phyloP scores from a whole-genome alignment of 2,329 filamentous ascomycete genomes.

The Penicillium sp. region DNA sequence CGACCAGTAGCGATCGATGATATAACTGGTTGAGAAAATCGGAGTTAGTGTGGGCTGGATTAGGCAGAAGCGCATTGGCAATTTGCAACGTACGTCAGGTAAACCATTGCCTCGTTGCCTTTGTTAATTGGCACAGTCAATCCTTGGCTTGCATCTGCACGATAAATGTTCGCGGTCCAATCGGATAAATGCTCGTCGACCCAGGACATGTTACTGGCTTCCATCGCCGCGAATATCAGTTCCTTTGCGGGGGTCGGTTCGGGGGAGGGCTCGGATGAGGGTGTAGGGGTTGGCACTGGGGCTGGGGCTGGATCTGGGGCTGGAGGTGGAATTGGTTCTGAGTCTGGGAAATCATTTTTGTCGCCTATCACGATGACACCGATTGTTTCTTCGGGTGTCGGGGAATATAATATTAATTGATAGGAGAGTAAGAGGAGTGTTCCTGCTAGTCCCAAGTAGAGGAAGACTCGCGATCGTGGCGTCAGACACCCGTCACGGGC shows the following conservation, averaged over 20 bases:
- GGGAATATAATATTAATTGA: constrained; percentile 18
- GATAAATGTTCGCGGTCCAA: constrained; percentile 38
- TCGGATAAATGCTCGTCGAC: constrained; percentile 16
- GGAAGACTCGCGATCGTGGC: constrained; percentile 13
- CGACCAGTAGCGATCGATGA: constrained; percentile 34
- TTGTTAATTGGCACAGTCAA: constrained; percentile 50
- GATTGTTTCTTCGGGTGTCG: constrained; percentile 3
- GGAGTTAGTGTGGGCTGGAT: neutral
- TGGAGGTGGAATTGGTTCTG: neutral
- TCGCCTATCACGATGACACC: neutral
- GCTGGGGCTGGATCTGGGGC: neutral
- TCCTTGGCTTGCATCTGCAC: constrained; percentile 42
- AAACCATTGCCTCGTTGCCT: constrained; percentile 53
- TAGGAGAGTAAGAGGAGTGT: constrained; percentile 19
- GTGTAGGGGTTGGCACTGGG: neutral
- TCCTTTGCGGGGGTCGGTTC: constrained; percentile 12
- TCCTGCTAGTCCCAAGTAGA: constrained; percentile 17
- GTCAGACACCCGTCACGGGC: neutral
- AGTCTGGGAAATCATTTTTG: neutral
- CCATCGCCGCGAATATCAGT: constrained; percentile 24
- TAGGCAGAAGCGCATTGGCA: neutral
- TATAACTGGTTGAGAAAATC: constrained; percentile 11
- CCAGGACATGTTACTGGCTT: constrained; percentile 24
- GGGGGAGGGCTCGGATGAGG: neutral
- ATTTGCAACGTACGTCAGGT: constrained; percentile 41